phyloP scores from a whole-genome alignment of 345 rosid species.

The Linum lewisii region DNA sequence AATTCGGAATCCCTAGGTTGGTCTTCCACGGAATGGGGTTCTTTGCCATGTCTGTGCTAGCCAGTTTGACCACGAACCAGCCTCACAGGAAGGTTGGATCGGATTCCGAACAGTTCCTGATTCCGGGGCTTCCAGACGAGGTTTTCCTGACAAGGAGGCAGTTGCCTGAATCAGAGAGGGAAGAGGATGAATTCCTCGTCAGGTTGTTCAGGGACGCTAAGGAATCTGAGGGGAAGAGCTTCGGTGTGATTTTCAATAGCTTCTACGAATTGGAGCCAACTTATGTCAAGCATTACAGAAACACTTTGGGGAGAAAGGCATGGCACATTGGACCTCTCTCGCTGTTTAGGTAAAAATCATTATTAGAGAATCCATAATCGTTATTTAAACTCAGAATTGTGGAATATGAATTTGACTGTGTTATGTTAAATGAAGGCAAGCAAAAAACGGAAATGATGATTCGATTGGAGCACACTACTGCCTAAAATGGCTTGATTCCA shows the following conservation, averaged over 20 bases:
- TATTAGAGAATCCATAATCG: no score
- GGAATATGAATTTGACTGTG: no score
- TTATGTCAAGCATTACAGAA: slow-evolving; percentile 30
- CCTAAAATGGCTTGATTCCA: slow-evolving; percentile 35
- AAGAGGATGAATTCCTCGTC: not conserved
- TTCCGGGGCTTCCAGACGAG: slow-evolving; percentile 36
- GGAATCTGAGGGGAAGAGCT: slow-evolving; percentile 14
- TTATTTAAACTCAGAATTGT: no score
- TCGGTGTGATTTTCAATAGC: slow-evolving; percentile 32
- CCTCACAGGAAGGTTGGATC: slow-evolving; percentile 27
- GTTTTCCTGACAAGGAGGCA: slow-evolving; percentile 38
- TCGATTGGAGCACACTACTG: slow-evolving; percentile 18
- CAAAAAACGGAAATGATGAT: slow-evolving; percentile 32
- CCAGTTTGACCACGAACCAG: slow-evolving; percentile 16
- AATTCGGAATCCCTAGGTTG: slow-evolving; percentile 25
- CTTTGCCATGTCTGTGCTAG: slow-evolving; percentile 25
- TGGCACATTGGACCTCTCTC: slow-evolving; percentile 52
- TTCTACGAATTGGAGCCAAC: slow-evolving; percentile 38
- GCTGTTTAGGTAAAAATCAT: slow-evolving; percentile 18
- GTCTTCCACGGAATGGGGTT: slow-evolving; percentile 33
- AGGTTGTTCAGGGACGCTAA: not conserved
- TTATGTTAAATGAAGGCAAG: slow-evolving; percentile 12
- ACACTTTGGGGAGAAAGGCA: slow-evolving; percentile 24
- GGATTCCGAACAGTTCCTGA: slow-evolving; percentile 34
- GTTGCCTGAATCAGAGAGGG: slow-evolving; percentile 15